These are phyloP conservation scores for Lophium mytilinum DNA, from an alignment of 495 filamentous ascomycete species.

Conservation along the genomic window DNA sequence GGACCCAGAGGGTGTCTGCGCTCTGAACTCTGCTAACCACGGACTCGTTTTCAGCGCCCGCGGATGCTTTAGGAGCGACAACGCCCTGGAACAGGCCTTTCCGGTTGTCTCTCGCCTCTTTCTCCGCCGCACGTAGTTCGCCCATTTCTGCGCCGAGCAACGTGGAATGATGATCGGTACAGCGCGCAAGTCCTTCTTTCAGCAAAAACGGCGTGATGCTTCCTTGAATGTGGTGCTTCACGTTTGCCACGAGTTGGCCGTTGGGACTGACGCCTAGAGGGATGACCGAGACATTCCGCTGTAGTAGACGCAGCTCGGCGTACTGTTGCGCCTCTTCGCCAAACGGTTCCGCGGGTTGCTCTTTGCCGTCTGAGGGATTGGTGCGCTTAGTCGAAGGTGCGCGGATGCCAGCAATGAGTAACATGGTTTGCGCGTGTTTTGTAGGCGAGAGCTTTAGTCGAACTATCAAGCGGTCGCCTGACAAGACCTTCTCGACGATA, in stretches of 20 bases:
- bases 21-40: conserved; percentile 76
- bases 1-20: conserved; percentile 80
- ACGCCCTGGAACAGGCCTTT: conserved; percentile 71
- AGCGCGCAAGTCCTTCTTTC: conserved; percentile 79
- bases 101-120: conserved; percentile 64
- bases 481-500: conserved; percentile 81
- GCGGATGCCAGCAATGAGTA: conserved; percentile 82
- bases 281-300: conserved; percentile 73
- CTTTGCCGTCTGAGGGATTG: conserved; percentile 63
- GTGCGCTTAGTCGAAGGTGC: conserved; percentile 78
- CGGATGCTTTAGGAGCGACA: conserved; percentile 51
- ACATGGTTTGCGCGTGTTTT: conserved; percentile 74
- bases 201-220: conserved; percentile 86
- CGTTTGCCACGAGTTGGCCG: conserved; percentile 67
- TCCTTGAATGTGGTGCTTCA: conserved; percentile 73
- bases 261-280: conserved; percentile 82
- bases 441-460: conserved; percentile 67
- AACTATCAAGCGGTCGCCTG: conserved; percentile 81
- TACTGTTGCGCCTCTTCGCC: conserved; percentile 80
- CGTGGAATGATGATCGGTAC: conserved; percentile 88
- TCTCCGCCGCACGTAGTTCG: conserved; percentile 76
- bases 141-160: conserved; percentile 83
- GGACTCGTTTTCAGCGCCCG: conserved; percentile 59
- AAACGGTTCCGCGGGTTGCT: conserved; percentile 76
- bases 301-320: conserved; percentile 74